Conservation (phyloP, 805 yeast species). For the Metschnikowia noctiluminum region DNA sequence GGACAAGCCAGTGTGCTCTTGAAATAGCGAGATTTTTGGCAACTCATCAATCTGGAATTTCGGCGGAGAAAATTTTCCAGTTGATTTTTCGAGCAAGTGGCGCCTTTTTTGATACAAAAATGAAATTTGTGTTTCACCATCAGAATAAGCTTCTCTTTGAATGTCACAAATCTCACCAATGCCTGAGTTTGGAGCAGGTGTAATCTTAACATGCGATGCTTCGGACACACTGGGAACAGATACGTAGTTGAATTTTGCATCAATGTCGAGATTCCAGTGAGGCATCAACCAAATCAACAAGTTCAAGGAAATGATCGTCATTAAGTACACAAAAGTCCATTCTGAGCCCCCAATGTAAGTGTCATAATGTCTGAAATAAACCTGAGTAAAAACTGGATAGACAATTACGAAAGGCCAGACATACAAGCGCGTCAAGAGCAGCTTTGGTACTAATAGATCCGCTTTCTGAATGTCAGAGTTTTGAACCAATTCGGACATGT, state of each 20-base stretch:
- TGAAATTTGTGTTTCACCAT: slow-evolving; percentile 60
- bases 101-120: slow-evolving; percentile 91
- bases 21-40: slow-evolving; percentile 57
- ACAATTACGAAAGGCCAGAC: slow-evolving; percentile 76
- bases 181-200: slow-evolving; percentile 85
- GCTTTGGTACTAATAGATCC: slow-evolving; percentile 68
- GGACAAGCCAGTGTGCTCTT: slow-evolving; percentile 50
- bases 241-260: slow-evolving; percentile 65
- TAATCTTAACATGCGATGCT: slow-evolving; percentile 71
- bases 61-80: slow-evolving; percentile 72
- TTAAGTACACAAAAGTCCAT: slow-evolving; percentile 91
- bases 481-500: slow-evolving; percentile 50
- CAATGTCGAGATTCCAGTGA: slow-evolving; percentile 81
- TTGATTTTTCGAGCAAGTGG: slow-evolving; percentile 61
- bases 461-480: slow-evolving; percentile 72
- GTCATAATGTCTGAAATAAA: slow-evolving; percentile 71
- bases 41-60: slow-evolving; percentile 62
- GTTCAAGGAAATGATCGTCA: slow-evolving; percentile 70
- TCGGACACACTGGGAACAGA: slow-evolving; percentile 49
- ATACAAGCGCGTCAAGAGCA: slow-evolving; percentile 63
- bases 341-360: slow-evolving; percentile 81
- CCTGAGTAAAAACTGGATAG: slow-evolving; percentile 69
- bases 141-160: slow-evolving; percentile 49
- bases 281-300: slow-evolving; percentile 82
- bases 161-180: slow-evolving; percentile 74